A percentile compares a stretch with the other conserved stretches of the same genome.
These are phyloP conservation scores for Panicum hallii DNA, from an alignment of 202 grass and related monocot genomes.

Conservation along the genomic window DNA sequence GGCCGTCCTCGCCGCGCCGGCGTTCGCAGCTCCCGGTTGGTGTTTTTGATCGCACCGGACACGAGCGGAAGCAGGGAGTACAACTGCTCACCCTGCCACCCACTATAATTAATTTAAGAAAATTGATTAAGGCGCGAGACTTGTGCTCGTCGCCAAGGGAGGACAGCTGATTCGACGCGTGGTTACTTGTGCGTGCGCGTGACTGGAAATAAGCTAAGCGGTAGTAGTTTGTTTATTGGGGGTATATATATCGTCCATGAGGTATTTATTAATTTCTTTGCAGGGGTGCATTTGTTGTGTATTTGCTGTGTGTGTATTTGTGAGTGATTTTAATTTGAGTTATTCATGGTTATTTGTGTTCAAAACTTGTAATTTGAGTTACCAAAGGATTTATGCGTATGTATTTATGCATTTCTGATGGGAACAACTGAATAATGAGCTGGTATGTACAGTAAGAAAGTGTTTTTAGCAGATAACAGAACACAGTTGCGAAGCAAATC, in stretches of 20 bases:
- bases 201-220: slow-evolving; percentile 26
- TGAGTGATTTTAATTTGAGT: neutral
- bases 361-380: neutral
- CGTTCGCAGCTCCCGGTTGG: slow-evolving; percentile 31
- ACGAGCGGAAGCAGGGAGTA: neutral
- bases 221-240: neutral
- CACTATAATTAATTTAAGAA: slow-evolving; percentile 41
- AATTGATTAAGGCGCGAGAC: slow-evolving; percentile 14
- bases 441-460: neutral
- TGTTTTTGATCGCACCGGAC: slow-evolving; percentile 40
- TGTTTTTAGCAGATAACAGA: too few relatives aligned
- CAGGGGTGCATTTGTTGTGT: neutral
- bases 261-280: slow-evolving; percentile 2
- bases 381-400: neutral
- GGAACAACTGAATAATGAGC: neutral
- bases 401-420: neutral
- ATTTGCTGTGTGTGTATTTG: neutral
- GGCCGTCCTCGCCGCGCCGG: neutral
- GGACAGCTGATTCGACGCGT: neutral
- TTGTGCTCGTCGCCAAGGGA: slow-evolving; percentile 12
- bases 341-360: neutral
- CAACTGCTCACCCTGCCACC: slow-evolving; percentile 16
- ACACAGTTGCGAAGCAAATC: too few relatives aligned
- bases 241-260: neutral
- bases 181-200: neutral